Conservation (phyloP, 306 rosid species). For the Cicer judaicum region DNA sequence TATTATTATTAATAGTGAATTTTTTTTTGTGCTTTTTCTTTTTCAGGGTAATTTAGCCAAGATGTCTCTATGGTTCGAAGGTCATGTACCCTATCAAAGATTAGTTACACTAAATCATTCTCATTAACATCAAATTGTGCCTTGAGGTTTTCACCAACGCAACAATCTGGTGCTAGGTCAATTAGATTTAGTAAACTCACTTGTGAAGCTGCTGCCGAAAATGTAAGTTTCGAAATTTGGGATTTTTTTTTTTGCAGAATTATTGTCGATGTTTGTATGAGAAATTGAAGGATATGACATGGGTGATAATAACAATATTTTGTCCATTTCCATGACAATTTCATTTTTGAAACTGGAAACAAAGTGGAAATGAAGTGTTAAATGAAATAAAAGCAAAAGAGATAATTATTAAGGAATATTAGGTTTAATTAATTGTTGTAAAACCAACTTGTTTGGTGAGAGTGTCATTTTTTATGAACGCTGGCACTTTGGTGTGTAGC, state of each 20-base stretch:
- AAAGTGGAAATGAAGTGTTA: not conserved
- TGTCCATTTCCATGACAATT: not conserved
- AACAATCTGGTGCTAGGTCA: slow-evolving; percentile 46
- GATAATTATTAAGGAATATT: too few relatives aligned
- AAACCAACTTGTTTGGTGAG: too few relatives aligned
- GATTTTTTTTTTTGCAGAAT: slow-evolving; percentile 9
- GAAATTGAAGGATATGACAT: slow-evolving; percentile 7
- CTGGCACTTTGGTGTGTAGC: too few relatives aligned
- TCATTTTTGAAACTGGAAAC: not conserved
- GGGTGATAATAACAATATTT: slow-evolving; percentile 4
- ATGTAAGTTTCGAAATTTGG: slow-evolving; percentile 50
- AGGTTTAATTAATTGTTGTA: too few relatives aligned
- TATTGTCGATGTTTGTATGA: not conserved
- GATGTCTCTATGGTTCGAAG: slow-evolving; percentile 37
- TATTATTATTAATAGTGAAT: not conserved
- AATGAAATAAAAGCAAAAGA: too few relatives aligned
- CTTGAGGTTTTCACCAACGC: slow-evolving; percentile 40
- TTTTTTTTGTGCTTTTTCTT: not conserved
- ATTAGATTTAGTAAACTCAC: slow-evolving; percentile 48
- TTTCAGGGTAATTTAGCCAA: slow-evolving; percentile 52
- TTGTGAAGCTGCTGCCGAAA: slow-evolving; percentile 54
- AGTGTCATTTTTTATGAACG: too few relatives aligned
- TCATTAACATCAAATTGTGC: slow-evolving; percentile 50
- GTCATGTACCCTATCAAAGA: slow-evolving; percentile 34
- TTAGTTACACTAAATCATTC: slow-evolving; percentile 42